Percentiles rank a stretch among this genome's conserved stretches.
phyloP scores from a whole-genome alignment of 1,139 yeast species.

The Debaryomyces singareniensis region DNA sequence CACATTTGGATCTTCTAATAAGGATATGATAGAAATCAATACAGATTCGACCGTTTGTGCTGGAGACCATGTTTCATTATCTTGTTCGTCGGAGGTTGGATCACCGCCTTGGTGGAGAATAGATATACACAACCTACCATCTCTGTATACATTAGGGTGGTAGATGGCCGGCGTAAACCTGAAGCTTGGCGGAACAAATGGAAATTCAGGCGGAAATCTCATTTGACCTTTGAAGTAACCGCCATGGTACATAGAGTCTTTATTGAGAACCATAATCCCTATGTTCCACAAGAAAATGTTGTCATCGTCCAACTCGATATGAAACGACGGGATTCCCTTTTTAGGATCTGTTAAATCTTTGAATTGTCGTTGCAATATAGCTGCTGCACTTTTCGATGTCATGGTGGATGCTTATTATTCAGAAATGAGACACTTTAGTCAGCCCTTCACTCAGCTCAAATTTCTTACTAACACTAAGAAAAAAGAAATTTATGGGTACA shows the following conservation, averaged over 20 bases:
- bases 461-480: too few relatives aligned
- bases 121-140: constrained; percentile 88
- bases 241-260: constrained; percentile 88
- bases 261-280: constrained; percentile 86
- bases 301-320: constrained; percentile 81
- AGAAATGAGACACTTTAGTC: too few relatives aligned
- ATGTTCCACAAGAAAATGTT: constrained; percentile 90
- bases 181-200: constrained; percentile 86
- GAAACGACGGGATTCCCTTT: constrained; percentile 86
- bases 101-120: constrained; percentile 89
- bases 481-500: too few relatives aligned
- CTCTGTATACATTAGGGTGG: constrained; percentile 92
- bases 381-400: constrained; percentile 57
- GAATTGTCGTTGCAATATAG: constrained; percentile 86
- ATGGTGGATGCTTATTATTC: too few relatives aligned
- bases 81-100: constrained; percentile 85
- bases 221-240: constrained; percentile 95
- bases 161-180: constrained; percentile 91
- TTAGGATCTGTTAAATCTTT: constrained; percentile 91
- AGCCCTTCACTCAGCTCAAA: too few relatives aligned
- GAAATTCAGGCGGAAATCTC: constrained; percentile 88
- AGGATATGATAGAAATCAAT: constrained; percentile 79
- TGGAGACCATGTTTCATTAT: constrained; percentile 92
- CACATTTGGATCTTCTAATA: constrained; percentile 89
- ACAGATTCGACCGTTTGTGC: constrained; percentile 94